Evolutionary conservation across 768 basidiomycete species (phyloP).

Genomic region (Melanogaster broomeanus): DNA sequence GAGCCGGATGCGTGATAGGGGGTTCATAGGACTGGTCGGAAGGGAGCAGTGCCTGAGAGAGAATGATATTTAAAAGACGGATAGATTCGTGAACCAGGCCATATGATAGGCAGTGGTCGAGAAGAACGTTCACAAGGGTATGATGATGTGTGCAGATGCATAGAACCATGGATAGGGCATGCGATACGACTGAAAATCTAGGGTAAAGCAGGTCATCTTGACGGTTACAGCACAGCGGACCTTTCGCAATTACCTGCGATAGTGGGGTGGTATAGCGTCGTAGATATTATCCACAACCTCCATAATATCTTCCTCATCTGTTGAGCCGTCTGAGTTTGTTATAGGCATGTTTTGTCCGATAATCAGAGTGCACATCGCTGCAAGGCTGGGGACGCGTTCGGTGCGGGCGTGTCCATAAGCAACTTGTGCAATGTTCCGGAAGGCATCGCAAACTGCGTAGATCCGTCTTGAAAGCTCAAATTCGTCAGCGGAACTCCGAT

Average conservation of each 20-base stretch:
- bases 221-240: constrained; percentile 5
- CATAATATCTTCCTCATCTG: constrained; percentile 26
- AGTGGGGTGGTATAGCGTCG: constrained; percentile 51
- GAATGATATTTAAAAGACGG: constrained; percentile 41
- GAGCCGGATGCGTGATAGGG: constrained; percentile 44
- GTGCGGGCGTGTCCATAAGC: constrained; percentile 22
- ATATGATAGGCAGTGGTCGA: constrained; percentile 52
- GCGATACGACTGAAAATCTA: constrained; percentile 52
- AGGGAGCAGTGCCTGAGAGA: constrained; percentile 40
- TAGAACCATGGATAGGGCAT: constrained; percentile 52
- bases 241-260: constrained; percentile 45
- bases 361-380: constrained; percentile 46
- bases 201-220: background rate
- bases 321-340: constrained; percentile 9
- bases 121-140: constrained; percentile 48
- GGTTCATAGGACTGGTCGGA: constrained; percentile 22
- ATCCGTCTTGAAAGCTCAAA: constrained; percentile 49
- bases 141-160: constrained; percentile 46
- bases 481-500: constrained; percentile 34
- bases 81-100: constrained; percentile 45
- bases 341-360: constrained; percentile 48
- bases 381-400: constrained; percentile 38
- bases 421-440: constrained; percentile 49
- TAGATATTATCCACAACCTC: constrained; percentile 43
- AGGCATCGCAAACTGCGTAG: constrained; percentile 57